phyloP scores from a whole-genome alignment of 352 stramenopile species.

The Pythium dissimile region DNA sequence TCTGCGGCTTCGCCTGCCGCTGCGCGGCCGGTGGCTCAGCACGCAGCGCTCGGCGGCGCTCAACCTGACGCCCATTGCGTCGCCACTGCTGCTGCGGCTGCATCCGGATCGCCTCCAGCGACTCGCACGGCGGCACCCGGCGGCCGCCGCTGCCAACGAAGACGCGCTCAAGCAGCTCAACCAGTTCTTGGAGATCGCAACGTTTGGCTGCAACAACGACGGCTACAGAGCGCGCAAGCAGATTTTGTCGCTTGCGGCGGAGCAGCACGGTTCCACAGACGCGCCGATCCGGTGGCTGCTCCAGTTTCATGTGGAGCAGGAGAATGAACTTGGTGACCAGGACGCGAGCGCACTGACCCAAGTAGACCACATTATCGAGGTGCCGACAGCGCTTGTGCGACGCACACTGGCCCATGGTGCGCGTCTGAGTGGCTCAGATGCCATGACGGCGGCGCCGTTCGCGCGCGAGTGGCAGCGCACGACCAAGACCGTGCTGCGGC shows the following conservation, averaged over 20 bases:
- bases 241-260: slow-evolving; percentile 31
- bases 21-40: slow-evolving; percentile 1
- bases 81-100: slow-evolving; percentile 63
- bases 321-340: slow-evolving; percentile 1
- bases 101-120: slow-evolving; percentile 67
- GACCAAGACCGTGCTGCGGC: slow-evolving; percentile 53
- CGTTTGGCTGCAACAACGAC: slow-evolving; percentile 69
- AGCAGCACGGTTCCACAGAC: slow-evolving; percentile 18
- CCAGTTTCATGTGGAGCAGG: slow-evolving; percentile 45
- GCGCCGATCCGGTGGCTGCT: slow-evolving; percentile 48
- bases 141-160: slow-evolving; percentile 54
- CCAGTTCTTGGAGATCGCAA: slow-evolving; percentile 63
- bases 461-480: slow-evolving; percentile 63
- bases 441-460: slow-evolving; percentile 40
- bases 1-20: background rate
- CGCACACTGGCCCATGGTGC: slow-evolving; percentile 46
- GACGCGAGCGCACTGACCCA: background rate
- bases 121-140: slow-evolving; percentile 21
- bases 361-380: slow-evolving; percentile 45
- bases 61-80: slow-evolving; percentile 64
- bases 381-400: slow-evolving; percentile 48
- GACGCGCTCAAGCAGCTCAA: slow-evolving; percentile 79
- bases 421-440: slow-evolving; percentile 28
- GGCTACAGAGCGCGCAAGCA: slow-evolving; percentile 50
- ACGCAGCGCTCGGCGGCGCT: background rate